Percentiles rank a stretch among this genome's conserved stretches.
Conservation (phyloP, 31 red algal species). For the Endocladia muricata region DNA sequence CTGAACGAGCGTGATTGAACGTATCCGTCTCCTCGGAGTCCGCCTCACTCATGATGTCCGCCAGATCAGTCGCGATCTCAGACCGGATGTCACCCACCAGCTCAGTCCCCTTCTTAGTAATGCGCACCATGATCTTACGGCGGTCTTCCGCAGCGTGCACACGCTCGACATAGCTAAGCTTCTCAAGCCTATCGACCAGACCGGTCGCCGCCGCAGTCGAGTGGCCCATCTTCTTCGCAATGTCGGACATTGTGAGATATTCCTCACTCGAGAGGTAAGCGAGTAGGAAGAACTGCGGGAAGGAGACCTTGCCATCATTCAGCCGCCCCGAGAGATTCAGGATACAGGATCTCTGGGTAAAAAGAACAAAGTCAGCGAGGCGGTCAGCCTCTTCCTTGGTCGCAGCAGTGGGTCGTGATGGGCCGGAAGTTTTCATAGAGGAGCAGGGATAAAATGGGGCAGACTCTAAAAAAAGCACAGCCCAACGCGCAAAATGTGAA, state of each 20-base stretch:
- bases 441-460: too few species aligned
- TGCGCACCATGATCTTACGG: constrained; percentile 8
- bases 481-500: too few species aligned
- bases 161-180: neutral
- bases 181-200: constrained; percentile 3
- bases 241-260: constrained; percentile 15
- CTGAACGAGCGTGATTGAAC: neutral
- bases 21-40: neutral
- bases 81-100: constrained; percentile 2
- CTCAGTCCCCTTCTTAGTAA: constrained; percentile 3
- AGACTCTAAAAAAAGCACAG: too few species aligned
- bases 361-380: too few species aligned
- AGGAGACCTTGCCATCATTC: neutral
- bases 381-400: too few species aligned
- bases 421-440: too few species aligned
- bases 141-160: constrained; percentile 5
- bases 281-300: constrained; percentile 9
- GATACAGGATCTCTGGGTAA: constrained; percentile 13
- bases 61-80: neutral
- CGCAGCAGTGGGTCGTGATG: too few species aligned
- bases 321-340: neutral
- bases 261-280: constrained; percentile 14
- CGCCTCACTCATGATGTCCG: constrained; percentile 3
- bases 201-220: constrained; percentile 7
- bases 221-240: constrained; percentile 9